Evolutionary conservation across 768 basidiomycete genomes (phyloP).

Genomic region (Peribolospora kevripleyi): DNA sequence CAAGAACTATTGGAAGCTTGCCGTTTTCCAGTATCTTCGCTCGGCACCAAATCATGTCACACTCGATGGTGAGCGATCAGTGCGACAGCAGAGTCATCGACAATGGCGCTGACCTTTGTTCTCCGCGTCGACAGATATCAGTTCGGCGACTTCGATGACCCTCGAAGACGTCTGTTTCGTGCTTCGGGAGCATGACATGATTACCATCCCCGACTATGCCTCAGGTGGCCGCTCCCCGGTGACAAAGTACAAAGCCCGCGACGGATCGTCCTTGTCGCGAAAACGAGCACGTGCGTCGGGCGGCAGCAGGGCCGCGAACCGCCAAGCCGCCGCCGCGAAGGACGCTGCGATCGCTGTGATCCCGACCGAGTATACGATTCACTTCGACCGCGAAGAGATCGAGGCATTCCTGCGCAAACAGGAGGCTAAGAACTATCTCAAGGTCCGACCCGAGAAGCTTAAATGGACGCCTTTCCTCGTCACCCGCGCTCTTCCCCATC

Average conservation of each 20-base stretch:
- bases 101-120: not conserved
- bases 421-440: slow-evolving; percentile 54
- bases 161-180: slow-evolving; percentile 61
- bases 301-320: slow-evolving; percentile 18
- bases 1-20: slow-evolving; percentile 75
- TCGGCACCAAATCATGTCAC: slow-evolving; percentile 34
- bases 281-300: not conserved
- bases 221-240: not conserved
- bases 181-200: slow-evolving; percentile 49
- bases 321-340: slow-evolving; percentile 19
- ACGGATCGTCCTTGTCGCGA: too few relatives aligned
- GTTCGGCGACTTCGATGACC: slow-evolving; percentile 66
- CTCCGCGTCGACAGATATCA: slow-evolving; percentile 35
- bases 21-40: slow-evolving; percentile 54
- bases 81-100: too few relatives aligned
- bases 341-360: slow-evolving; percentile 33
- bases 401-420: slow-evolving; percentile 39
- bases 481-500: not conserved
- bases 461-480: slow-evolving; percentile 88
- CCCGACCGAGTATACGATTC: slow-evolving; percentile 47
- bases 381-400: slow-evolving; percentile 45
- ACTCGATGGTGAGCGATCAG: slow-evolving; percentile 13
- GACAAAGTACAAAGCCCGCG: not conserved
- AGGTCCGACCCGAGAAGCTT: slow-evolving; percentile 47
- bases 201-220: slow-evolving; percentile 18